These are phyloP conservation scores for Alternaria gansuensis DNA, from an alignment of 2,329 filamentous ascomycete species.

Conservation along the genomic window DNA sequence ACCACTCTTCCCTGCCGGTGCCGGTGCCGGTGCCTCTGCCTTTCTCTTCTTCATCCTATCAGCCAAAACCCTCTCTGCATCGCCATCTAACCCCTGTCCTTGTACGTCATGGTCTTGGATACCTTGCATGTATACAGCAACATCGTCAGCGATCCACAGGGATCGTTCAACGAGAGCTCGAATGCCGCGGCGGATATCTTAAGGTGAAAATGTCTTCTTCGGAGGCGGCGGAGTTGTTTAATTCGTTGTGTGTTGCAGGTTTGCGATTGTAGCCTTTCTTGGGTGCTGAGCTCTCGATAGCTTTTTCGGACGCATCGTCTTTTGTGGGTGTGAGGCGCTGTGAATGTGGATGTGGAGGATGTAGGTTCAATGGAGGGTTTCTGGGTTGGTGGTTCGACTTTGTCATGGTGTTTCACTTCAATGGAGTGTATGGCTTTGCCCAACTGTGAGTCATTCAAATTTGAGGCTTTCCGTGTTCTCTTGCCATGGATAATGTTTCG, in stretches of 20 bases:
- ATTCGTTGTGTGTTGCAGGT: background rate
- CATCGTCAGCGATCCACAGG: background rate
- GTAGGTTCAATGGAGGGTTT: background rate
- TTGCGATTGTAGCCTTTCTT: background rate
- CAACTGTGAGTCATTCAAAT: background rate
- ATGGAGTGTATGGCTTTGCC: background rate
- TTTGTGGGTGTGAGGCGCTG: background rate
- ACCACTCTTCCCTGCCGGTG: background rate
- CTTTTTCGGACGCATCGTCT: fast-evolving
- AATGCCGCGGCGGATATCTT: background rate
- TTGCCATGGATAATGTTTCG: conserved; percentile 7
- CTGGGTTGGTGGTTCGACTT: background rate
- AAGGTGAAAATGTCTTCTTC: background rate
- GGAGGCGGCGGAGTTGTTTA: background rate
- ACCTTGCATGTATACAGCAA: background rate
- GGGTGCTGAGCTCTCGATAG: background rate
- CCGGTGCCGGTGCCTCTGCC: background rate
- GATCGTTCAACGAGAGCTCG: background rate
- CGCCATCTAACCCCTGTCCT: background rate
- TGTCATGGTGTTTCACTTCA: background rate
- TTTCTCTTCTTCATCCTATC: background rate
- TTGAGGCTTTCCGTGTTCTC: background rate
- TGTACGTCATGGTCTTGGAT: background rate
- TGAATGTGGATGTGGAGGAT: background rate
- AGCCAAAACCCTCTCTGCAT: background rate